Percentiles rank a stretch among this genome's conserved stretches.
phyloP scores from a whole-genome alignment of 2,329 filamentous ascomycete species.

The Corinectria fuckeliana region DNA sequence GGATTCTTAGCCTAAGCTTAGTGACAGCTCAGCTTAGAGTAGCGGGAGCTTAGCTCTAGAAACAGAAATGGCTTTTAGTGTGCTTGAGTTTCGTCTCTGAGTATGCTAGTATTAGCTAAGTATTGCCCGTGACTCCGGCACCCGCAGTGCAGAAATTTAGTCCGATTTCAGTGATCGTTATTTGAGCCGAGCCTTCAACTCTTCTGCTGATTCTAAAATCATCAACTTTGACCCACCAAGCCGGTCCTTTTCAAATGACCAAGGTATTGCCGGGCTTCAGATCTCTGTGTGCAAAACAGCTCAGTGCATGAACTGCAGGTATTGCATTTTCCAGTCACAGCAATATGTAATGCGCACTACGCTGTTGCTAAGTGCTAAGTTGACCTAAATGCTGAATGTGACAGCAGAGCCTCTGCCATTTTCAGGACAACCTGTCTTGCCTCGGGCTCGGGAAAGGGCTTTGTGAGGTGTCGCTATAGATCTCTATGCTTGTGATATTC shows the following conservation, averaged over 20 bases:
- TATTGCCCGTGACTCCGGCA: too few relatives aligned
- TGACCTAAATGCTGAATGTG: too few relatives aligned
- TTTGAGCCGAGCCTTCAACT: not conserved
- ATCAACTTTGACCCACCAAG: constrained; percentile 8
- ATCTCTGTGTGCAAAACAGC: constrained; percentile 9
- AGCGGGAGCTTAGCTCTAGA: not conserved
- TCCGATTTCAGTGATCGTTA: not conserved
- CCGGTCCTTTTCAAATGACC: not conserved
- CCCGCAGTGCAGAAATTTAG: too few relatives aligned
- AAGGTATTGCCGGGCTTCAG: constrained; percentile 8
- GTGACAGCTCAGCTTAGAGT: not conserved
- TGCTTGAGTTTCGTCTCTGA: not conserved
- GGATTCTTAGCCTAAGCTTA: too few relatives aligned
- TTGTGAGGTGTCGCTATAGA: not conserved
- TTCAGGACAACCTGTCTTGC: not conserved
- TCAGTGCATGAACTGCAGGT: constrained; percentile 4
- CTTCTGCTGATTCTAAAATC: constrained; percentile 8
- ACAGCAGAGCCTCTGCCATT: not conserved
- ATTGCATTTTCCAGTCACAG: too few relatives aligned
- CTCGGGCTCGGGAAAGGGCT: not conserved
- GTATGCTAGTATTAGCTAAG: constrained; percentile 27
- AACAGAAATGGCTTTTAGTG: not conserved
- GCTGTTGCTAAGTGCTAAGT: too few relatives aligned
- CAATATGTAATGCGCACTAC: too few relatives aligned
- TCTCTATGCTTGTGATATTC: constrained; percentile 4